Percentiles rank a stretch among this genome's conserved stretches.
Conservation (phyloP, 306 rosid genomes). For the Urtica urens region DNA sequence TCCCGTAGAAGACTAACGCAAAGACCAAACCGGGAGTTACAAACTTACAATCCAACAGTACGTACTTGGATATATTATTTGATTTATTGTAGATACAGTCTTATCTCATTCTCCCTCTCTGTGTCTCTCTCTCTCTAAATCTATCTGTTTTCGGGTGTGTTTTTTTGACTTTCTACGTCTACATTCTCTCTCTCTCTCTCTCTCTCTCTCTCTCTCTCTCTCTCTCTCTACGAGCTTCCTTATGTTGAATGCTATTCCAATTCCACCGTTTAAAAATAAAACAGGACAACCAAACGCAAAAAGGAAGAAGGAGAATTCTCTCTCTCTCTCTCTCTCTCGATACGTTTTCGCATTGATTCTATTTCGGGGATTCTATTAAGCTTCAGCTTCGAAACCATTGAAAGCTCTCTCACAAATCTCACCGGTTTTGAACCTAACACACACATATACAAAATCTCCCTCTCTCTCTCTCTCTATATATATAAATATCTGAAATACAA, state of each 20-base stretch:
- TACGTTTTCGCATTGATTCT: neutral
- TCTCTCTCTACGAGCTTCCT: slow-evolving; percentile 27
- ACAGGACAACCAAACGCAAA: slow-evolving; percentile 22
- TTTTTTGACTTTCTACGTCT: slow-evolving; percentile 40
- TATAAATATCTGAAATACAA: too few relatives aligned
- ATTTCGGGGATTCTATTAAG: neutral
- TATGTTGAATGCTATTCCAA: slow-evolving; percentile 29
- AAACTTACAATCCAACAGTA: slow-evolving; percentile 47
- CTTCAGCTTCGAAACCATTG: slow-evolving; percentile 33
- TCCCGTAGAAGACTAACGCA: slow-evolving; percentile 20
- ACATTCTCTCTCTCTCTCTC: slow-evolving; percentile 9
- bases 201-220: slow-evolving; percentile 12
- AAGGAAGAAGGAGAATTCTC: neutral
- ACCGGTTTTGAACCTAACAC: slow-evolving; percentile 46
- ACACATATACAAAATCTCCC: neutral
- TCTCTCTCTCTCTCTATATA: neutral
- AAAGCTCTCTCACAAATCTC: slow-evolving; percentile 31
- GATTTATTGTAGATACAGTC: neutral
- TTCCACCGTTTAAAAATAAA: slow-evolving; percentile 1
- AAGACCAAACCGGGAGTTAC: slow-evolving; percentile 33
- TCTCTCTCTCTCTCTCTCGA: slow-evolving; percentile 1
- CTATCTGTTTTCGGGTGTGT: slow-evolving; percentile 4
- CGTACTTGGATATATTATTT: neutral
- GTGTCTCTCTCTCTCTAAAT: slow-evolving; percentile 6
- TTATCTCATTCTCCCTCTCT: slow-evolving; percentile 10